Base-by-base conservation (phyloP, 2,329 filamentous ascomycete species). In the Venturia oleaginea region DNA sequence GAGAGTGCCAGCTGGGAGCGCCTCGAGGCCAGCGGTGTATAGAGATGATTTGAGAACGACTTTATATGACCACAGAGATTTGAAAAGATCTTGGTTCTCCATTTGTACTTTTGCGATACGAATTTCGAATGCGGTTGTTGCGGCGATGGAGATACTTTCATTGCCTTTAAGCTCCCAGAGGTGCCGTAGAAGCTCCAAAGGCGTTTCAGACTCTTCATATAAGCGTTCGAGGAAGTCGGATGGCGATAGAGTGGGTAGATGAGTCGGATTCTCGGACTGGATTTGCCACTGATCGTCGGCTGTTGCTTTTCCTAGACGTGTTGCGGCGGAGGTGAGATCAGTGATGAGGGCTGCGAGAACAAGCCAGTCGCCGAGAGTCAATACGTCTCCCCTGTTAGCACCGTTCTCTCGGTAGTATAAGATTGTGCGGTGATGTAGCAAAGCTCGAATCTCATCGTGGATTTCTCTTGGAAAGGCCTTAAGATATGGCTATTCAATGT, bases 21-120 rank as follows among this genome's bases (percentile, higher is more conserved):
- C 42, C 4, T 74, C 62, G 19, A 65, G 46, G 2, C 69, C 73
- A 3, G 69, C 65, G 6, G n/a, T 67, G 64, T 76, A 74, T 40
- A 71, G 68, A 13, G 67, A 59, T 10, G 69, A 38, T 59, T 73
- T 71, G 43, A 69, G 63, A 17, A 66, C 42, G 3, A 75, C 70
- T 13, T 72, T 71, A 13, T 74, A 72, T 3, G 51, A 69, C 75
- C 75, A 77, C 64, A 72, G 73, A 7, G 62, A 61, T 3, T 70
- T 67, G 60, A 77, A 74, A 0, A 69, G 68, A 3, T 65, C 63
- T 64, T 75, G 73, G 42, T 70, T 72, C 13, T 69, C 63, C 4
- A 66, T 63, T 67, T 76, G 73, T 7, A 75, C 63, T 17, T 67
- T 43, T 0, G 70, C 62, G 17, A 76, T 66, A n/a, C 46, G 64